Evolutionary conservation across 352 stramenopile genomes (phyloP), one percentile per base, ranked within the genome.

Genomic region (Phytopythium litorale): DNA sequence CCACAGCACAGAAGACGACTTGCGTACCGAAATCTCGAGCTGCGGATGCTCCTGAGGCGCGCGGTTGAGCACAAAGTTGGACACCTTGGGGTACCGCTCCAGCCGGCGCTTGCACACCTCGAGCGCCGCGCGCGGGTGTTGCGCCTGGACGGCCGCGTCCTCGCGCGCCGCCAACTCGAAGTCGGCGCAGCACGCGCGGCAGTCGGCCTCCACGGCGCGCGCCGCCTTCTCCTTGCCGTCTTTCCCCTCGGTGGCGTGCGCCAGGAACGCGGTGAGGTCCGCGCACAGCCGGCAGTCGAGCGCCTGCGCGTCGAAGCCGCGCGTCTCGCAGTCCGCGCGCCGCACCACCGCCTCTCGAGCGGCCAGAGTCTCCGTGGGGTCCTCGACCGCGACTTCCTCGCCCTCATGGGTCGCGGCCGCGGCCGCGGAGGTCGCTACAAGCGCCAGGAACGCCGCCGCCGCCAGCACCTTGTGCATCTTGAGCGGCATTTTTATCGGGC

Each of bases 251-350:
- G 61, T 68, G 33, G 72, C 60, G 13, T 63, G n/a, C 19, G 63
- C 42, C 19, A 89, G 63, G 52, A 79, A 79, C 0, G 66, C 56
- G 18, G 61, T 48, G n/a, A 91, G 59, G 4, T 80, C 58, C 54
- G 76, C 68, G 63, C 82, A 91, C n/a, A 83, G 63, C 18, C 66
- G 67, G 53, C 81, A 91, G 59, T 91, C 76, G 38, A 91, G 76
- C 19, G 69, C 71, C 30, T 88, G 74, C 0, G 58, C 58, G 55
- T 89, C 81, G 64, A 89, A 91, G 15, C 81, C 81, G 21, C 75
- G 66, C 5, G 52, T 63, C 4, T 75, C 46, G 25, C 81, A 91
- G 42, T 56, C 28, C 9, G 50, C 50, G 32, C 50, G 50, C 28
- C 50, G 50, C 28, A 15, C 46, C 11, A 23, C 21, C 13, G 45